Evolutionary conservation across 257 asterid species (phyloP).

Genomic region (Solanum dulcamara): DNA sequence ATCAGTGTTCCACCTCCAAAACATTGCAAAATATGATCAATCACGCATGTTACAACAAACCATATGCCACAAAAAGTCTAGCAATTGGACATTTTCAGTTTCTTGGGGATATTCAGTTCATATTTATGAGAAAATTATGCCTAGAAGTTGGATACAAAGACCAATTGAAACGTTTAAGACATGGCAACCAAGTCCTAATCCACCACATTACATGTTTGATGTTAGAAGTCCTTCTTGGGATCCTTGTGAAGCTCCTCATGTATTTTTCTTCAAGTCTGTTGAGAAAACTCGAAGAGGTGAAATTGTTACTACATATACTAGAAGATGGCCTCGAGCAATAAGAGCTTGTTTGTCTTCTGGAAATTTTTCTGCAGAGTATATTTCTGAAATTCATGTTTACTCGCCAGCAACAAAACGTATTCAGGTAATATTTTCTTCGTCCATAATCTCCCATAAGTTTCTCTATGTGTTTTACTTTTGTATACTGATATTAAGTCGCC

Average conservation of each 20-base stretch:
- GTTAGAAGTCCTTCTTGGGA: constrained; percentile 22
- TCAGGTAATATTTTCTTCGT: constrained; percentile 4
- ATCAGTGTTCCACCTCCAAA: constrained; percentile 43
- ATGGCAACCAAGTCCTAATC: constrained; percentile 9
- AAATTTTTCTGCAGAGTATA: constrained; percentile 8
- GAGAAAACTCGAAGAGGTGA: neutral
- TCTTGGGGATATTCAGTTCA: constrained; percentile 60
- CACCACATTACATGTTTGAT: constrained; percentile 29
- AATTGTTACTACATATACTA: constrained; percentile 15
- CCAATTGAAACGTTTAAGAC: constrained; percentile 43
- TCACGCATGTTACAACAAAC: constrained; percentile 51
- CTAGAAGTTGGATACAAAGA: constrained; percentile 29
- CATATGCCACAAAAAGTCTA: constrained; percentile 29
- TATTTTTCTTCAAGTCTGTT: constrained; percentile 22
- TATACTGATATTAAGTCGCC: neutral
- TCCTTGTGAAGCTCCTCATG: constrained; percentile 40
- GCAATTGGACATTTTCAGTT: constrained; percentile 48
- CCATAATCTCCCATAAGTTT: neutral
- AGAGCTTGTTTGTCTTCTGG: constrained; percentile 4
- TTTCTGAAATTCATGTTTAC: constrained; percentile 1
- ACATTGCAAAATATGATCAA: constrained; percentile 28
- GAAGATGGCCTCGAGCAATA: constrained; percentile 16
- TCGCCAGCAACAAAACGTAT: constrained; percentile 1
- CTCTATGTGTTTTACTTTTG: neutral
- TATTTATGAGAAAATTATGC: constrained; percentile 34